Evolutionary conservation across 371 early-diverging fungal genomes (phyloP).

Genomic region (Mucor ambiguus): DNA sequence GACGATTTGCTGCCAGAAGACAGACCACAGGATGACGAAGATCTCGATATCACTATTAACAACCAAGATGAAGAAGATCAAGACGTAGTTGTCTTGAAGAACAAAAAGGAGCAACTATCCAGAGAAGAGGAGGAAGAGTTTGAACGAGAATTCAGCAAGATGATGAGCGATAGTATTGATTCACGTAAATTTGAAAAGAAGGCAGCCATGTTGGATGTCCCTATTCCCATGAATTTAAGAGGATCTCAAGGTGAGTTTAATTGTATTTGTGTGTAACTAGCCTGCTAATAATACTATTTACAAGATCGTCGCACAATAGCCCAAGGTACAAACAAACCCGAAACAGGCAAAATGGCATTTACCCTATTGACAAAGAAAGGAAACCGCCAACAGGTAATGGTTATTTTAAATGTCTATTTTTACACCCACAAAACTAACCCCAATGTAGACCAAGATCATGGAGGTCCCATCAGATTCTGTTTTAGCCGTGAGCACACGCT

Average conservation of each 20-base stretch:
- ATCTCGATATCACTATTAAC: background rate
- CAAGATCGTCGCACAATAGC: conserved; percentile 47
- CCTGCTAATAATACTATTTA: background rate
- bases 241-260: conserved; percentile 47
- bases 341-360: conserved; percentile 74
- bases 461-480: conserved; percentile 85
- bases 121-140: conserved; percentile 69
- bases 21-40: conserved; percentile 12
- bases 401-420: background rate
- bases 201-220: conserved; percentile 74
- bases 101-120: conserved; percentile 40
- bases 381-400: conserved; percentile 81
- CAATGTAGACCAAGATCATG: conserved; percentile 64
- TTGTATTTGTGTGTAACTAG: background rate
- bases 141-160: conserved; percentile 76
- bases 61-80: conserved; percentile 40
- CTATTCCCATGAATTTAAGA: conserved; percentile 75
- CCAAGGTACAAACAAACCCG: conserved; percentile 27
- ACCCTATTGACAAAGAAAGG: conserved; percentile 90
- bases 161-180: conserved; percentile 85
- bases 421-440: background rate
- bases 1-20: conserved; percentile 35
- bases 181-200: conserved; percentile 80
- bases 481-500: conserved; percentile 80
- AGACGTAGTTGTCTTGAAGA: conserved; percentile 60